Percentiles rank a stretch among this genome's conserved stretches.
Conservation (phyloP, 768 basidiomycete genomes). For the Tricholoma sp. region DNA sequence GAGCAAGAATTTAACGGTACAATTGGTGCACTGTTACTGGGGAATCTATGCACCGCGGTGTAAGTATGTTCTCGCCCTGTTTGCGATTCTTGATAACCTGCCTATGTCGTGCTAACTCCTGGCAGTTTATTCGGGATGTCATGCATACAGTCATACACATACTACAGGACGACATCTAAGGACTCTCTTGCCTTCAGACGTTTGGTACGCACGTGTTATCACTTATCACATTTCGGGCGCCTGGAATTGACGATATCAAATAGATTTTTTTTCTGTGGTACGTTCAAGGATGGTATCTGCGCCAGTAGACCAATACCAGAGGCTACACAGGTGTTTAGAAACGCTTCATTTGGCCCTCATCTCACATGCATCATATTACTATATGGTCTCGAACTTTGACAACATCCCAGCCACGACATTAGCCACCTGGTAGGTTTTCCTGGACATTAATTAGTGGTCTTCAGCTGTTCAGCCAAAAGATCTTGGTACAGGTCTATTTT, state of each 20-base stretch:
- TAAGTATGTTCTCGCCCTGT: background rate
- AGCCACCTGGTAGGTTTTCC: background rate
- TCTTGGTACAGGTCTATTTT: background rate
- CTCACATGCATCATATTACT: constrained; percentile 10
- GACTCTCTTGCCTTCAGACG: constrained; percentile 5
- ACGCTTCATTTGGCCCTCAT: constrained; percentile 10
- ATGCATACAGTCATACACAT: constrained; percentile 12
- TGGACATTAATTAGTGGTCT: background rate
- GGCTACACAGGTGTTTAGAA: constrained; percentile 7
- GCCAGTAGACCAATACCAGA: background rate
- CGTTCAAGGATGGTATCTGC: background rate
- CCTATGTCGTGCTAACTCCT: background rate
- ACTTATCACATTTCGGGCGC: background rate
- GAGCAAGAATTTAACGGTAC: background rate
- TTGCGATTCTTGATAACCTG: background rate
- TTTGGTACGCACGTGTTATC: constrained; percentile 1
- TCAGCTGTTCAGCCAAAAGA: background rate
- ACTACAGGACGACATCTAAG: constrained; percentile 1
- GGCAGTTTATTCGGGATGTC: constrained; percentile 23
- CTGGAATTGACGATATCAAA: background rate
- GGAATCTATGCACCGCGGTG: background rate
- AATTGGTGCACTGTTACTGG: background rate
- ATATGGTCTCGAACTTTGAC: constrained; percentile 10
- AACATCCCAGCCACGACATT: background rate
- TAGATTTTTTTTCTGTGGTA: constrained; percentile 12